A percentile compares a stretch with the other conserved stretches of the same genome.
These are phyloP conservation scores for Ciborinia camelliae DNA, from an alignment of 2,329 filamentous ascomycete genomes.

Conservation along the genomic window DNA sequence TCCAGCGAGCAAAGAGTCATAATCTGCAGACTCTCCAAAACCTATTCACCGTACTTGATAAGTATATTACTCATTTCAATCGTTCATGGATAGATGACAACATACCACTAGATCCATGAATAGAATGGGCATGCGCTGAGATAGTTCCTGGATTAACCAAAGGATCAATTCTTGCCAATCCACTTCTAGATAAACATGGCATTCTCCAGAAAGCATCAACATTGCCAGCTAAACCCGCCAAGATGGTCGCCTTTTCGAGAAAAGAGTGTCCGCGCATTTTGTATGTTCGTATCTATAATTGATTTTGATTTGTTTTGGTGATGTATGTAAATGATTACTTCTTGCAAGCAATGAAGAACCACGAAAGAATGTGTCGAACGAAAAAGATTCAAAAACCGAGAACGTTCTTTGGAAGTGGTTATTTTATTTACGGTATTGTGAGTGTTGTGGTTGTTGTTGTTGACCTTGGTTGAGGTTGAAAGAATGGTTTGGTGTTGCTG, in stretches of 20 bases:
- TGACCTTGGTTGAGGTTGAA: background rate
- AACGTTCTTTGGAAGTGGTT: slow-evolving; percentile 9
- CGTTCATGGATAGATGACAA: slow-evolving; percentile 19
- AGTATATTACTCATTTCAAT: slow-evolving; percentile 22
- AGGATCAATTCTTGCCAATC: slow-evolving; percentile 72
- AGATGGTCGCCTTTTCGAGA: background rate
- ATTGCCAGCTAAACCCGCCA: background rate
- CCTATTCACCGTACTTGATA: slow-evolving; percentile 44
- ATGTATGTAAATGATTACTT: background rate
- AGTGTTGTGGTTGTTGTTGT: background rate
- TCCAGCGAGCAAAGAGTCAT: slow-evolving; percentile 54
- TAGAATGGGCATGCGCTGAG: slow-evolving; percentile 66
- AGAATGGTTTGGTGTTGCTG: background rate
- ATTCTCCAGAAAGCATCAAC: slow-evolving; percentile 82
- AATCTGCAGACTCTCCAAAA: slow-evolving; percentile 58
- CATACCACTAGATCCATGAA: slow-evolving; percentile 76
- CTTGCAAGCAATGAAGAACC: background rate
- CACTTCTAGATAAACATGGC: slow-evolving; percentile 70
- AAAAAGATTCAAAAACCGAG: background rate
- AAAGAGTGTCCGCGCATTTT: slow-evolving; percentile 15
- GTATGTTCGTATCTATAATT: background rate
- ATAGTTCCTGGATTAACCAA: slow-evolving; percentile 58
- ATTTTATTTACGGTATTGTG: background rate
- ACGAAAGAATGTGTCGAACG: slow-evolving; percentile 8
- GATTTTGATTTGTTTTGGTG: background rate